Evolutionary conservation across 352 stramenopile genomes (phyloP).

Genomic region (Globisporangium polare): DNA sequence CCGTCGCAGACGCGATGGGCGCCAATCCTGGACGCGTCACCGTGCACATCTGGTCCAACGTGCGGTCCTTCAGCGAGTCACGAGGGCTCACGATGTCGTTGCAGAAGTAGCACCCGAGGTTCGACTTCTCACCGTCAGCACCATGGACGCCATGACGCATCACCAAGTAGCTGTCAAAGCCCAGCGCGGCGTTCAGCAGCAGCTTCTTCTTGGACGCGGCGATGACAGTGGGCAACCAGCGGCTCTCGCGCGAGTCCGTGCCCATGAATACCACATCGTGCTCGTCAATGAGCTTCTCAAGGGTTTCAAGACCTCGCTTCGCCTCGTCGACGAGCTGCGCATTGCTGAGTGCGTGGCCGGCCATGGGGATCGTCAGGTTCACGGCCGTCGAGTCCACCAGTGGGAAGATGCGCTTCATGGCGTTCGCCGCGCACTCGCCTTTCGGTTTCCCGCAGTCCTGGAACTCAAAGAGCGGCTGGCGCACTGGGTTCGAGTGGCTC

Average conservation of each 20-base stretch:
- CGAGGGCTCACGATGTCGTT: conserved; percentile 98
- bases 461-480: conserved; percentile 96
- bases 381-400: conserved; percentile 87
- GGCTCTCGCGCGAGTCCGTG: conserved; percentile 97
- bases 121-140: conserved; percentile 12
- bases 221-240: conserved; percentile 98
- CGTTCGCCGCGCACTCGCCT: conserved; percentile 90
- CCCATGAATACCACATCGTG: conserved; percentile 97
- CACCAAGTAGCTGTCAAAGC: conserved; percentile 98
- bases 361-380: conserved; percentile 98
- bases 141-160: conserved; percentile 92
- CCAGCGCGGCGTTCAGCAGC: conserved; percentile 69
- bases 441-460: conserved; percentile 95
- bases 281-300: conserved; percentile 89
- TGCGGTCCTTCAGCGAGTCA: conserved; percentile 96
- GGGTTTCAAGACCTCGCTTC: conserved; percentile 55
- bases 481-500: conserved; percentile 97
- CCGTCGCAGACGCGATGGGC: conserved; percentile 90
- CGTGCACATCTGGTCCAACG: conserved; percentile 99
- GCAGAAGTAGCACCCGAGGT: conserved; percentile 99
- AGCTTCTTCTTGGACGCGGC: conserved; percentile 90
- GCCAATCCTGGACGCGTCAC: conserved; percentile 96
- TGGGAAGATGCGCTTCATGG: conserved; percentile 92
- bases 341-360: conserved; percentile 90
- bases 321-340: conserved; percentile 55